Base-by-base conservation (phyloP, 768 basidiomycete species). In the Trametes cingulata region DNA sequence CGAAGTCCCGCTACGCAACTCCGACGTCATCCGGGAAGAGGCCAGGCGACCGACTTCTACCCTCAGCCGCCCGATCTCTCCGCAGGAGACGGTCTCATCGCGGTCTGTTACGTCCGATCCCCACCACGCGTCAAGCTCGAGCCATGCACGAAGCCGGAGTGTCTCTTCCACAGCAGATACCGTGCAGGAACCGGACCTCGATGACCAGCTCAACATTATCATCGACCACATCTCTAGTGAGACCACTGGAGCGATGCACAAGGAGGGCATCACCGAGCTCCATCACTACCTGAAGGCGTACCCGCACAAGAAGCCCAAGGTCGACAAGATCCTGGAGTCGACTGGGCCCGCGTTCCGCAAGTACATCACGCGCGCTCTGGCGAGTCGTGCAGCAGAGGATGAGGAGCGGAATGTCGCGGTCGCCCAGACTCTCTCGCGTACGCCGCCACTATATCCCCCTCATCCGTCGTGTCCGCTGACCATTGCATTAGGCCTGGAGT, bases 251-350 rank as follows among this genome's bases (percentile, higher is more conserved):
- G 90, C 91, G 15, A 78, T 93, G 76, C 91, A 94, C 72, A 94
- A 94, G 73, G 93, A 96, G 72, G 93, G 93, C 3, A 95, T 98
- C 56, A 95, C 93, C 3, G 93, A 95, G 67, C 77, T 99, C 22
- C 93, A 98, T 71, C 88, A 93, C 36, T 98, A 95, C 78, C 75
- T 98, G 68, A 95, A 95, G 75, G 88, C 86, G 27, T 85, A 97
- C 69, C 95, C 94, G 0, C 86, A 93, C 67, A 94, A 93, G 70
- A 82, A 84, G 68, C 76, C 85, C 2, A 85, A 85, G 41, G 92
- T 95, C 20, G 93, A 95, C 68, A 92, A 93, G 70, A 82, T 94
- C 78, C 80, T 95, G 20, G 91, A 94, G 67, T 86, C 90, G 0
- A 95, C 94, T 0, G 93, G 93, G 1, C 83, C 90, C 19, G 91